phyloP scores from a whole-genome alignment of 176 grass and related monocot species.

The Alopecurus myosuroides region DNA sequence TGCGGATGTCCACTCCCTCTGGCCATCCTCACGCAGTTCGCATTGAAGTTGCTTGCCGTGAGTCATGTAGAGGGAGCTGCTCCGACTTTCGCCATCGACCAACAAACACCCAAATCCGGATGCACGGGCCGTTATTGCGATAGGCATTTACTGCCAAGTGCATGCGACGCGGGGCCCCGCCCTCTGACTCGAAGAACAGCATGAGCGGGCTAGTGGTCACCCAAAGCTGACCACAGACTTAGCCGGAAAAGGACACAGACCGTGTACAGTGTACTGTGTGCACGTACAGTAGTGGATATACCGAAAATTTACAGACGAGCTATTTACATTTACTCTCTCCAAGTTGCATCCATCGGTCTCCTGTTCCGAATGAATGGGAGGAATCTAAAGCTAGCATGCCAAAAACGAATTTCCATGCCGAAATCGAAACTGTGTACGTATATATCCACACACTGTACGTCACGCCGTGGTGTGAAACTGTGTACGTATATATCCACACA shows the following conservation, averaged over 20 bases:
- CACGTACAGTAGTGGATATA: no score
- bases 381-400: no score
- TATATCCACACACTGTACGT: background rate
- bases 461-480: background rate
- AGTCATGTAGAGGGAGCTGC: background rate
- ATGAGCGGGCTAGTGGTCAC: background rate
- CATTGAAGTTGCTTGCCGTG: background rate
- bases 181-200: background rate
- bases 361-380: no score
- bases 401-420: background rate
- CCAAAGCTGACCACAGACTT: background rate
- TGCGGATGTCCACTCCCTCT: background rate
- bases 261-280: no score
- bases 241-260: background rate
- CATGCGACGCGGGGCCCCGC: no score
- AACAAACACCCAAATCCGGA: slow-evolving; percentile 19
- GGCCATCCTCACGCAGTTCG: background rate
- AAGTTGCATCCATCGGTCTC: no score
- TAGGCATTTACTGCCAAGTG: background rate
- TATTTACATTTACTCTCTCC: no score
- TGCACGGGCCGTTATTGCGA: background rate
- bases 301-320: no score
- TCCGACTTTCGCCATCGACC: background rate
- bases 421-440: background rate
- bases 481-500: no score